Evolutionary conservation across 148 eudicot genomes (phyloP), one percentile per base, ranked within the genome.

Genomic region (Fagopyrum esculentum): DNA sequence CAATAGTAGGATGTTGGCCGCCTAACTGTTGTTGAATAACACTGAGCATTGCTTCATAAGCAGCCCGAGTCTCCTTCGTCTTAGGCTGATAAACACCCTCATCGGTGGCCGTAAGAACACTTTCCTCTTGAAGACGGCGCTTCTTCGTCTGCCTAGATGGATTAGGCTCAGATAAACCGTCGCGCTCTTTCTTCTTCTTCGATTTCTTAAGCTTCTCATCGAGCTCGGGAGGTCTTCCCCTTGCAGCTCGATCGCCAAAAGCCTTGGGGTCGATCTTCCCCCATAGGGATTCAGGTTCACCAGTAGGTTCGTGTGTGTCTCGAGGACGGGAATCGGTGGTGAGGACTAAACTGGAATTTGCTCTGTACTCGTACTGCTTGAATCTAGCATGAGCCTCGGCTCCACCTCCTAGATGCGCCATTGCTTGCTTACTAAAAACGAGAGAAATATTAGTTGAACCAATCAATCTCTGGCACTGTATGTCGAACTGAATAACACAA

Each of bases 321-420:
- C 95, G 86, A 6, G 90, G 95, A 3, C 98, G 90, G 22, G 97
- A 90, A 64, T 92, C 98, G 0, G 96, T 90, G 12, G 96, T 92
- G 43, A 92, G 82, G 15, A 92, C 98, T 54, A 92, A 84, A 78
- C 96, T 92, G 15, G 98, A 89, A 76, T 92, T 92, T 4, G 98
- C 91, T 59, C 89, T 55, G 60, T 92, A 90, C 69, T 92, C 98
- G 52, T 90, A 92, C 78, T 92, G 98, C 77, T 92, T 92, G 82
- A 85, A 92, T 7, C 98, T 81, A 13, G 98, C 98, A 74, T 90
- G 98, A 16, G 96, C 98, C 73, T 92, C 98, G 2, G 98, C 98
- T 73, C 92, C 92, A 55, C 92, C 89, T 30, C 87, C 89, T 51
- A 78, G 61, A 82, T 85, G 69, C 15, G 85, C 78, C 89, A 86